Evolutionary conservation across 768 basidiomycete genomes (phyloP).

Genomic region (Suillus plorans): DNA sequence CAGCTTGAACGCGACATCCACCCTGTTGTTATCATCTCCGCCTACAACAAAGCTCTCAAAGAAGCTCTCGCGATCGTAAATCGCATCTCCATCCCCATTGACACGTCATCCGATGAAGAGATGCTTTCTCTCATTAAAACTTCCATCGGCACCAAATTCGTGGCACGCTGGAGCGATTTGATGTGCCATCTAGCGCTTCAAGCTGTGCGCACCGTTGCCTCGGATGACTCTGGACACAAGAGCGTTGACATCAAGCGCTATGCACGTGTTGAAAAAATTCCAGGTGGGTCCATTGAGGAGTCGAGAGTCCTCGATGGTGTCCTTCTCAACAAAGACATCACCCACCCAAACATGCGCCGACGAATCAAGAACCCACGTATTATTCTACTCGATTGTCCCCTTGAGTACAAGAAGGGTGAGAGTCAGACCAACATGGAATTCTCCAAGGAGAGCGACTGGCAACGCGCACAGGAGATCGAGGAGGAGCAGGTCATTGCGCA

Average conservation of each 20-base stretch:
- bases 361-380: slow-evolving; percentile 89
- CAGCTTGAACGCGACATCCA: slow-evolving; percentile 97
- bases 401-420: slow-evolving; percentile 99
- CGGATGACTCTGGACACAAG: slow-evolving; percentile 72
- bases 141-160: slow-evolving; percentile 98
- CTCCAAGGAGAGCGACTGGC: slow-evolving; percentile 91
- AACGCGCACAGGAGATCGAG: slow-evolving; percentile 88
- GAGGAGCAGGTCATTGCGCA: slow-evolving; percentile 94
- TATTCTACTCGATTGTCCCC: slow-evolving; percentile 86
- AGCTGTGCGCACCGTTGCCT: slow-evolving; percentile 86
- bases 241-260: slow-evolving; percentile 98
- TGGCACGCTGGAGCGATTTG: slow-evolving; percentile 92
- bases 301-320: slow-evolving; percentile 85
- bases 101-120: slow-evolving; percentile 78
- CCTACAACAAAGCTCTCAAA: slow-evolving; percentile 94
- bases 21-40: slow-evolving; percentile 97
- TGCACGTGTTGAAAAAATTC: slow-evolving; percentile 95
- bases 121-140: slow-evolving; percentile 98
- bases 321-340: slow-evolving; percentile 99
- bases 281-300: slow-evolving; percentile 96
- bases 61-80: slow-evolving; percentile 89
- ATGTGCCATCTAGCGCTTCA: slow-evolving; percentile 96
- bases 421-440: slow-evolving; percentile 99
- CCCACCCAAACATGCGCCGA: slow-evolving; percentile 94
- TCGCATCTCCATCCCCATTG: slow-evolving; percentile 85